Percentiles rank a stretch among this genome's conserved stretches.
Evolutionary conservation across 2,329 filamentous ascomycete species (phyloP).

Genomic region (Harringtonia aguacate): DNA sequence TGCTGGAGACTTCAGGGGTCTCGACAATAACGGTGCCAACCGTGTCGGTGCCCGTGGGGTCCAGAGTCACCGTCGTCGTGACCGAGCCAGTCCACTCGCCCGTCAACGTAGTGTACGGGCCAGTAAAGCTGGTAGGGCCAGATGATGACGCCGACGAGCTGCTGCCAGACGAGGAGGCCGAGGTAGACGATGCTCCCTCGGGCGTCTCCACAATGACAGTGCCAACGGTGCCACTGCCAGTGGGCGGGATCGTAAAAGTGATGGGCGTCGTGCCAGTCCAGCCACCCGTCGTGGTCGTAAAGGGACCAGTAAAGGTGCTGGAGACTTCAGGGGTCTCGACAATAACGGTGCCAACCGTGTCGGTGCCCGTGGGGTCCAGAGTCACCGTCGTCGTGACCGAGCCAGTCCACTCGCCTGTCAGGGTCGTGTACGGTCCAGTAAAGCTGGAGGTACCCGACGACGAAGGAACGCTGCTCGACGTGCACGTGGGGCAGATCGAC

Average conservation of each 20-base stretch:
- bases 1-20: no score
- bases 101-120: constrained; percentile 8
- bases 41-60: constrained; percentile 3
- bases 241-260: constrained; percentile 9
- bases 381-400: constrained; percentile 1
- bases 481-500: no score
- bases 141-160: no score
- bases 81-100: constrained; percentile 4
- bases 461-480: background rate
- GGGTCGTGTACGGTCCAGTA: constrained; percentile 4
- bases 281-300: constrained; percentile 11
- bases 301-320: constrained; percentile 12
- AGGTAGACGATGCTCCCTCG: background rate
- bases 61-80: constrained; percentile 5
- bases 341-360: constrained; percentile 28
- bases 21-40: constrained; percentile 10
- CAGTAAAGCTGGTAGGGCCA: background rate
- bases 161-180: no score
- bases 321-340: constrained; percentile 5
- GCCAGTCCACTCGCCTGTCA: constrained; percentile 2
- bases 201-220: constrained; percentile 11
- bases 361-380: constrained; percentile 30
- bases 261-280: constrained; percentile 8
- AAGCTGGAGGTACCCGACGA: background rate
- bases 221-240: constrained; percentile 4